Percentiles rank a stretch among this genome's conserved stretches.
phyloP scores from a whole-genome alignment of 305 asterid genomes.

The Solanum hybrid region DNA sequence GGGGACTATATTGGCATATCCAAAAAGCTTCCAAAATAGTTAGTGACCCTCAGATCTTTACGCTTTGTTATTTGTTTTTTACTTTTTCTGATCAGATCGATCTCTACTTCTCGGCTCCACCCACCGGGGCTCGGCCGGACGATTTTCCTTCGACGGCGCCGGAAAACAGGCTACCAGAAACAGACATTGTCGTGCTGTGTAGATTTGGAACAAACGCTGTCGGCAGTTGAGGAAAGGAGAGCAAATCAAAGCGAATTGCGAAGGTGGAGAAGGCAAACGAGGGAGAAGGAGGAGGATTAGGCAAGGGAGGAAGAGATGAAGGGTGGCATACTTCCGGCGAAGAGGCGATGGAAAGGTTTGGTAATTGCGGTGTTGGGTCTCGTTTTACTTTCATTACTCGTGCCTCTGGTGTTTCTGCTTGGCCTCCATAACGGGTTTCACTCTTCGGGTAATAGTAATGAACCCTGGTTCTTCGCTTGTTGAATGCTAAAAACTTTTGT shows the following conservation, averaged over 20 bases:
- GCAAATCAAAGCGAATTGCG: neutral
- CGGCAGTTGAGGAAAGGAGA: neutral
- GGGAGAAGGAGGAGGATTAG: conserved; percentile 2
- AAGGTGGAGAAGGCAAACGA: neutral
- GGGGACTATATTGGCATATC: neutral
- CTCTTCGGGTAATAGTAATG: conserved; percentile 35
- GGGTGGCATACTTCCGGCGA: conserved; percentile 50
- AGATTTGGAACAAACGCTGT: neutral
- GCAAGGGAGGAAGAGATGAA: conserved; percentile 23
- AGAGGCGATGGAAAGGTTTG: conserved; percentile 80
- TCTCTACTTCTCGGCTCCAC: neutral
- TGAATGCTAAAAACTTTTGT: neutral
- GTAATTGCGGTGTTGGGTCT: conserved; percentile 68
- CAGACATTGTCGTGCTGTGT: neutral
- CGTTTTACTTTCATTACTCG: conserved; percentile 85
- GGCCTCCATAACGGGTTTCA: conserved; percentile 71
- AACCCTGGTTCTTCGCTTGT: neutral
- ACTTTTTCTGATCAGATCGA: neutral
- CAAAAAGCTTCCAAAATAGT: neutral
- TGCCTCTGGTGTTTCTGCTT: conserved; percentile 73
- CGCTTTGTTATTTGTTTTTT: neutral
- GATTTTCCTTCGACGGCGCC: neutral
- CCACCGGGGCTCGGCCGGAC: neutral
- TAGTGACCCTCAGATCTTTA: neutral
- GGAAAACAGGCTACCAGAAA: neutral